Percentiles rank a stretch among this genome's conserved stretches.
These are phyloP conservation scores for Ogataea methylovora DNA, from an alignment of 805 yeast species.

Conservation along the genomic window DNA sequence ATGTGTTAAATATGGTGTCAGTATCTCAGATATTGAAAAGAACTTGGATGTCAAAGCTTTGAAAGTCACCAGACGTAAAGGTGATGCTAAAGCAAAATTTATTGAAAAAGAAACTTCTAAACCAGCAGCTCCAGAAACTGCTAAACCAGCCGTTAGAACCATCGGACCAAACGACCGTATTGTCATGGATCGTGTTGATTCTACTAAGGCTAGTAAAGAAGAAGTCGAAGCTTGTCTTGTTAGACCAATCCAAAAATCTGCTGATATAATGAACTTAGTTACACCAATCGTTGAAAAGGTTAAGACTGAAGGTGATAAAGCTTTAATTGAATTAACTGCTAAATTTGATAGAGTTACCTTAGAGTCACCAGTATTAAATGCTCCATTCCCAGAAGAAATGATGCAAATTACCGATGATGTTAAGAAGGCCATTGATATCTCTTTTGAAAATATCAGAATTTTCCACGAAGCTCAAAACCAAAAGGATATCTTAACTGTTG, in stretches of 20 bases:
- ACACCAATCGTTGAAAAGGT: constrained; percentile 83
- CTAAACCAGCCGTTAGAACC: constrained; percentile 13
- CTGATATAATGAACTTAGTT: constrained; percentile 88
- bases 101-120: constrained; percentile 23
- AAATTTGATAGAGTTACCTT: constrained; percentile 85
- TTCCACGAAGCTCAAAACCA: constrained; percentile 94
- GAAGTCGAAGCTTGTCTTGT: constrained; percentile 58
- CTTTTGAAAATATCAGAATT: constrained; percentile 79
- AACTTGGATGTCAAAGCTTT: constrained; percentile 77
- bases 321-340: constrained; percentile 80
- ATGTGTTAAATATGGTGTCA: constrained; percentile 65
- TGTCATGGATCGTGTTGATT: constrained; percentile 43
- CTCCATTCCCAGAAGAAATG: constrained; percentile 79
- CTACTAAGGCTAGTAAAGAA: constrained; percentile 28
- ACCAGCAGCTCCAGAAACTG: constrained; percentile 8
- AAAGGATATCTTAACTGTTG: constrained; percentile 65
- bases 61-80: constrained; percentile 88
- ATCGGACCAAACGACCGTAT: constrained; percentile 30
- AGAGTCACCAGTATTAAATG: constrained; percentile 63
- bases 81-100: constrained; percentile 90
- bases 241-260: constrained; percentile 93
- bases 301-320: constrained; percentile 71
- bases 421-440: constrained; percentile 80
- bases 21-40: constrained; percentile 71
- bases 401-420: constrained; percentile 70